Base-by-base conservation (phyloP, 2,329 filamentous ascomycete genomes). In the Aspergillus fumigatiaffinis region DNA sequence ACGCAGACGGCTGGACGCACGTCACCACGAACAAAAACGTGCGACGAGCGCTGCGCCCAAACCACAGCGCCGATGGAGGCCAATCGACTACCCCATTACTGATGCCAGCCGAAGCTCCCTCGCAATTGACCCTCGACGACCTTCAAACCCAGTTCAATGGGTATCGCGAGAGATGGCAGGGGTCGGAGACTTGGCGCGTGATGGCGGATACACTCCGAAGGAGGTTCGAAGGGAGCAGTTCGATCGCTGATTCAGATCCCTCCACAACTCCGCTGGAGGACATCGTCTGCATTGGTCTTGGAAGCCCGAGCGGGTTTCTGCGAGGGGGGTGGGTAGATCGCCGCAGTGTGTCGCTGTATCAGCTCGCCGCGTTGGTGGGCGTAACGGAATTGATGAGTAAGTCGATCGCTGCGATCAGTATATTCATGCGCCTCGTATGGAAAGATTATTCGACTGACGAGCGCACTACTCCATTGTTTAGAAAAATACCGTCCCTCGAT, bases 1-100 rank as follows among this genome's bases (percentile, higher is more conserved):
- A 75, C 62, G 56, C 68, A 23, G 66, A 75, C 50, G 76, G 76
- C 66, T 79, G 76, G 76, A 77, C 76, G 25, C 76, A 78, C 61
- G 68, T 79, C 58, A 71, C 72, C 21, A 75, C 66, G 35, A 64
- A 55, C 56, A 60, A 56, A 53, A 68, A 67, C 51, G 68, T 66
- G 46, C 66, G 67, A 50, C 69, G 69, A 35, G 62, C 62, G 38
- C 49, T 64, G 29, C 65, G 62, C 56, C 46, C 58, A 23, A 55
- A 25, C 58, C 44, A 48, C 42, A 58, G 20, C 38, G n/a, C 44
- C 17, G 17, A 52, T 44, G 32, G 52, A 46, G 51, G 26, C 48
- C 49, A 29, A n/a, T 50, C 50, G 29, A 2, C 41, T 26, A 3
- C 50, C 20, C 55, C 58, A 14, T 17, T 47, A 3, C 52, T 76